phyloP scores from a whole-genome alignment of 257 asterid species.

The Solanum paucissectum region DNA sequence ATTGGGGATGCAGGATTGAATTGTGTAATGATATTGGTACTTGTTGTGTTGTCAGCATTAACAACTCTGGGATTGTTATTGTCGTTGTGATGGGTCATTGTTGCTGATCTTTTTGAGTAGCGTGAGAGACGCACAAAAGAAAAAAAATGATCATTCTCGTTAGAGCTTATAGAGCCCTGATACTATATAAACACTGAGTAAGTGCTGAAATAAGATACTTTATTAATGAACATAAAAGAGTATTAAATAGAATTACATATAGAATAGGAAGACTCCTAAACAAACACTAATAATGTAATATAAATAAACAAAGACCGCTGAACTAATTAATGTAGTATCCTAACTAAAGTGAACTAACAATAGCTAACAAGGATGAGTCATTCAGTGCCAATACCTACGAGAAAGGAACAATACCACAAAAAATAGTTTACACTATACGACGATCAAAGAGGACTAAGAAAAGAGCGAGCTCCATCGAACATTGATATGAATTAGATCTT shows the following conservation, averaged over 20 bases:
- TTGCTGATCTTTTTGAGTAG: not conserved
- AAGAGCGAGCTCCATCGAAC: not conserved
- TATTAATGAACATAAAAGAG: not conserved
- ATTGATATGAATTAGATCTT: not conserved
- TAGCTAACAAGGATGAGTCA: fast-evolving
- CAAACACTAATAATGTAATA: not conserved
- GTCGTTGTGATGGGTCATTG: too few relatives aligned
- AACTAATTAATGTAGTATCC: not conserved
- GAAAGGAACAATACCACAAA: not conserved
- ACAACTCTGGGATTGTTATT: not conserved
- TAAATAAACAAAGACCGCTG: too few relatives aligned
- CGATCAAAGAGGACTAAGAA: too few relatives aligned
- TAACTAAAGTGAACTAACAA: too few relatives aligned
- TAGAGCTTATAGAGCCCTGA: not conserved
- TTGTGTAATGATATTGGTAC: not conserved
- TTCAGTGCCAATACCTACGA: too few relatives aligned
- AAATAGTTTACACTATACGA: too few relatives aligned
- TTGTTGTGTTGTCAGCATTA: too few relatives aligned
- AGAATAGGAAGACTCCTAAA: not conserved
- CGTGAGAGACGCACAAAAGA: not conserved
- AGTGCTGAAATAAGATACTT: not conserved
- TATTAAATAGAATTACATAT: too few relatives aligned
- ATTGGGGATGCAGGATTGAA: too few relatives aligned
- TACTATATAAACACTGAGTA: not conserved
- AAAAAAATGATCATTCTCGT: not conserved